Evolutionary conservation across 495 filamentous ascomycete species (phyloP), one percentile per base, ranked within the genome.

Genomic region (Tuber calosporum): DNA sequence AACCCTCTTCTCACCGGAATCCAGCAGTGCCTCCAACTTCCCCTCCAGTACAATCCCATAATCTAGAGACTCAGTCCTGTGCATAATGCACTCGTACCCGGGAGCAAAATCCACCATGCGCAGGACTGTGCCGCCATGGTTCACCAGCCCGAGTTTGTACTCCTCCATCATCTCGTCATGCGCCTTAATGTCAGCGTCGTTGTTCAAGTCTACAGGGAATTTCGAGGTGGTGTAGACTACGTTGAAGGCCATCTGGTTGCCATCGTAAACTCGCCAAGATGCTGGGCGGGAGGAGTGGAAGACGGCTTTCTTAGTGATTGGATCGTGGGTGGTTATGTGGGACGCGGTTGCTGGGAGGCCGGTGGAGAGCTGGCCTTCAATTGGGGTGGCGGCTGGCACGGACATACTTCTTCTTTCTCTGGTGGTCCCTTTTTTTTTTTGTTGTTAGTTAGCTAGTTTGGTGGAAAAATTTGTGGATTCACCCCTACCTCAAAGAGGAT

Each of bases 1-100:
- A 5, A 82, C 75, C 69, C 84, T 81, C 69, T 81, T 83, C 79
- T 88, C 89, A 0, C 90, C 87, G 77, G 82, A 76, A 77, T 92
- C 91, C 13, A 93, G 81, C 9, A 87, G 81, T 82, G 89, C 85
- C 79, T 87, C 89, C n/a, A 91, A 80, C 77, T 87, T 80, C 0
- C 92, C 92, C 79, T 93, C 91, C n/a, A 95, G 73, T 38, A 95
- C 87, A 72, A 93, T 85, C 4, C 91, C 91, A 69, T 91, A 93
- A 75, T 94, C 92, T 5, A 95, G 82, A 22, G 86, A 89, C 78
- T 89, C 85, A 4, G 92, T 93, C 0, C 91, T 85, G 74, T 94
- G 92, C 87, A 94, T 88, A 71, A 85, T 84, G 74, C 84, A 86
- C 36, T 83, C 83, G 74, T 84, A 83, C 19, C 82, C 83, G 0